These are phyloP conservation scores for Candida broadrunensis DNA, from an alignment of 805 yeast genomes.

Conservation along the genomic window DNA sequence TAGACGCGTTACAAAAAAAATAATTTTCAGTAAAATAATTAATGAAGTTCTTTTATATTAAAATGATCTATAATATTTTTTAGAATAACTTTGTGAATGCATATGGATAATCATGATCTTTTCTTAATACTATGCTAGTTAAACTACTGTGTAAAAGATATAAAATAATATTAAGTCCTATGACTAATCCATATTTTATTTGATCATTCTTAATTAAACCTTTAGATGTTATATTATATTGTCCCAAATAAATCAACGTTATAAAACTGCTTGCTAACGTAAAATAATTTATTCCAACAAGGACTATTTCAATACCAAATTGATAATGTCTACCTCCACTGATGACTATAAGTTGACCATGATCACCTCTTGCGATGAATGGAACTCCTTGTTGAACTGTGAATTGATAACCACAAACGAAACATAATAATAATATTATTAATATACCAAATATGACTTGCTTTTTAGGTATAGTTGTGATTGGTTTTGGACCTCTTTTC, in stretches of 20 bases:
- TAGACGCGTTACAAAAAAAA: neutral
- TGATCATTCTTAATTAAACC: conserved; percentile 17
- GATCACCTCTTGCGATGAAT: conserved; percentile 51
- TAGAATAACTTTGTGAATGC: conserved; percentile 27
- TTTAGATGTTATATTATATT: conserved; percentile 18
- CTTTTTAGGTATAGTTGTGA: conserved; percentile 18
- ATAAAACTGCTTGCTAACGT: conserved; percentile 42
- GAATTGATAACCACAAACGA: conserved; percentile 64
- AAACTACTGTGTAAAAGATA: conserved; percentile 43
- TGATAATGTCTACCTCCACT: conserved; percentile 69
- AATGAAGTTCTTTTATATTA: too few species aligned
- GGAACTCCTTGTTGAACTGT: conserved; percentile 61
- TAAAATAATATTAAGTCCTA: conserved; percentile 18
- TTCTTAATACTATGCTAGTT: conserved; percentile 42
- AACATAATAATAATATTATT: conserved; percentile 38
- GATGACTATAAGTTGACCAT: conserved; percentile 51
- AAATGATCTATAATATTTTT: neutral
- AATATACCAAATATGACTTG: conserved; percentile 14
- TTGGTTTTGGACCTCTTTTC: conserved; percentile 38
- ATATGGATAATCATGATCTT: conserved; percentile 51
- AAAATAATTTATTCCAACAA: conserved; percentile 51
- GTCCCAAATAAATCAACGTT: conserved; percentile 36
- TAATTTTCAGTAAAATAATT: too few species aligned
- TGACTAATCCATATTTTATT: conserved; percentile 13
- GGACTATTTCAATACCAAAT: conserved; percentile 63